phyloP scores from a whole-genome alignment of 148 eudicot species.

The Rhododendron ferrugineum region DNA sequence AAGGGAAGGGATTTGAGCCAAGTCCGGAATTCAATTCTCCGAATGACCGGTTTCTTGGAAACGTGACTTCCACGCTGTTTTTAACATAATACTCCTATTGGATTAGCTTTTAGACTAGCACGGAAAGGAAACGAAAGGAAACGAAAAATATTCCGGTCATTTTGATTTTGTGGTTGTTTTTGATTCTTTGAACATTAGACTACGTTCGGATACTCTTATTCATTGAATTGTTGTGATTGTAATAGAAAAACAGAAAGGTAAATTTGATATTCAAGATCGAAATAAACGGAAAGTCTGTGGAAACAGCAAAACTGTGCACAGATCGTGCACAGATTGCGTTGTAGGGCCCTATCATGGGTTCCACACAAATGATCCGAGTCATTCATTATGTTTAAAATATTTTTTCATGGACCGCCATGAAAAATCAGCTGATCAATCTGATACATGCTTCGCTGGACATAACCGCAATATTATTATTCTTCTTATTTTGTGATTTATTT shows the following conservation, averaged over 20 bases:
- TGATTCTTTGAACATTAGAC: neutral
- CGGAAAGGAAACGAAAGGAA: neutral
- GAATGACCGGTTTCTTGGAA: conserved; percentile 76
- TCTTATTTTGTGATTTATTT: neutral
- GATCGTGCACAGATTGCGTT: too few species aligned
- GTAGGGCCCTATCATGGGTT: too few species aligned
- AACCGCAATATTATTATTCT: neutral
- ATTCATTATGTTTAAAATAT: too few species aligned
- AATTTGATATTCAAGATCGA: neutral
- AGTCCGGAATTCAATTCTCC: conserved; percentile 61
- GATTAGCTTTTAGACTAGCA: neutral
- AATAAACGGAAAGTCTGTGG: too few species aligned
- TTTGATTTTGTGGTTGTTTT: neutral
- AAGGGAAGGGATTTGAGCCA: conserved; percentile 61
- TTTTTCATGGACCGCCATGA: too few species aligned
- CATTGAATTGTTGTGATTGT: neutral
- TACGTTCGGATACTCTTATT: neutral
- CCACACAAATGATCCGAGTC: too few species aligned
- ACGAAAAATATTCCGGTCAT: neutral
- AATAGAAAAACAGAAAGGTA: neutral
- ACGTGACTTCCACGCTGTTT: conserved; percentile 17
- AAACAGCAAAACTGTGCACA: too few species aligned
- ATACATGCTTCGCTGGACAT: neutral
- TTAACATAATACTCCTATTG: neutral
- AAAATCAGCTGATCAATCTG: too few species aligned